Evolutionary conservation across 306 rosid species (phyloP).

Genomic region (Prinsepia uniflora): DNA sequence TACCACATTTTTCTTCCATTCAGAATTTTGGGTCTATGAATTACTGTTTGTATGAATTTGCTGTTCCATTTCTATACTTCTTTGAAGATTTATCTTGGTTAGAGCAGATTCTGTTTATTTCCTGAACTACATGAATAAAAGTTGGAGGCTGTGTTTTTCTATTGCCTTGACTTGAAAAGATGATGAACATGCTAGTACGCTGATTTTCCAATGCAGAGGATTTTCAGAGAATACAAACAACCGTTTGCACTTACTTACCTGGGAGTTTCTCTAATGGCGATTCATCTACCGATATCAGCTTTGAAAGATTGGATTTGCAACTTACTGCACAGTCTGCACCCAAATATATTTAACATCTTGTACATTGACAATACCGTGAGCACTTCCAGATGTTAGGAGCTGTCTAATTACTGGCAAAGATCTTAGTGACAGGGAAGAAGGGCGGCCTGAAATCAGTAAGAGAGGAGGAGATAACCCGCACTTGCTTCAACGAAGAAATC

Average conservation of each 20-base stretch:
- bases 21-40: no score
- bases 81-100: not conserved
- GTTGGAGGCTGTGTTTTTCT: not conserved
- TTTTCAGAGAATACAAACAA: slow-evolving; percentile 57
- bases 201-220: slow-evolving; percentile 51
- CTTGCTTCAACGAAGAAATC: slow-evolving; percentile 30
- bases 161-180: not conserved
- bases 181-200: not conserved
- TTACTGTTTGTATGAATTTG: no score
- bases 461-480: slow-evolving; percentile 34
- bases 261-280: slow-evolving; percentile 57
- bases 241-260: slow-evolving; percentile 72
- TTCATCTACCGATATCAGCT: slow-evolving; percentile 54
- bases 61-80: not conserved
- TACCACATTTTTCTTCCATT: no score
- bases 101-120: not conserved
- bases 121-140: not conserved
- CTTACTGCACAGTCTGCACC: slow-evolving; percentile 11
- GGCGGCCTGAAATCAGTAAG: slow-evolving; percentile 21
- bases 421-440: slow-evolving; percentile 54
- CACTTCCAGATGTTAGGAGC: slow-evolving; percentile 24
- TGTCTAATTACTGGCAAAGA: slow-evolving; percentile 40
- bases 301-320: slow-evolving; percentile 45
- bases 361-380: slow-evolving; percentile 9
- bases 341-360: slow-evolving; percentile 20